Evolutionary conservation across 345 rosid species (phyloP), one percentile per base, ranked within the genome.

Genomic region (Gossypium raimondii): DNA sequence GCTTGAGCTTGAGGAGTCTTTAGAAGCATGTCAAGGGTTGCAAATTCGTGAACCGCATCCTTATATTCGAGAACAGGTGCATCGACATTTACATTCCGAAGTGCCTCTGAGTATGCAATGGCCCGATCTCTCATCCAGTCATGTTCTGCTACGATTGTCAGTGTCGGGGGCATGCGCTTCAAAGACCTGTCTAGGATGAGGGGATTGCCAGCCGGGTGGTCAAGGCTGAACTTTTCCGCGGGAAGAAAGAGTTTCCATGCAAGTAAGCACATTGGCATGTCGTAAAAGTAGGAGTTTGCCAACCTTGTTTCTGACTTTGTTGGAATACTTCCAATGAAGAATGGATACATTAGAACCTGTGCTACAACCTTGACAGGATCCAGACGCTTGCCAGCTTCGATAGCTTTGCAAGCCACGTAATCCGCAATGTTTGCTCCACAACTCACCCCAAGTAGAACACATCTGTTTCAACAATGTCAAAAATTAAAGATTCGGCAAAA

Each of bases 101-200:
- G 84, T 76, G 90, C 97, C 82, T 94, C 97, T 0, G 97, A 90
- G 85, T 92, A 94, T 52, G 95, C 95, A 17, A 94, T 87, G 78
- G 95, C 98, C 65, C 95, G 86, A 71, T 94, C 98, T 81, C 93
- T 90, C 98, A 92, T 94, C 94, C 97, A 94, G 82, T 92, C 98
- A 47, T 89, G 98, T 80, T 94, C 97, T 43, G 97, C 98, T 13
- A 92, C 92, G 34, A 94, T 85, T 38, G 98, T 94, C 67, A 94
- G 86, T 22, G 98, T 94, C 9, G 98, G 98, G 14, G 97, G 98
- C 95, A 90, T 92, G 79, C 85, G 78, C 84, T 92, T 94, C 52
- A 94, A 76, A 3, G 92, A 97, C 63, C 93, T 84, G 52, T 80
- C 89, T 20, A 89, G 91, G 53, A 87, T 82, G 22, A 90, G 90